phyloP scores from a whole-genome alignment of 441 rosid species.

The Adansonia gregorii region DNA sequence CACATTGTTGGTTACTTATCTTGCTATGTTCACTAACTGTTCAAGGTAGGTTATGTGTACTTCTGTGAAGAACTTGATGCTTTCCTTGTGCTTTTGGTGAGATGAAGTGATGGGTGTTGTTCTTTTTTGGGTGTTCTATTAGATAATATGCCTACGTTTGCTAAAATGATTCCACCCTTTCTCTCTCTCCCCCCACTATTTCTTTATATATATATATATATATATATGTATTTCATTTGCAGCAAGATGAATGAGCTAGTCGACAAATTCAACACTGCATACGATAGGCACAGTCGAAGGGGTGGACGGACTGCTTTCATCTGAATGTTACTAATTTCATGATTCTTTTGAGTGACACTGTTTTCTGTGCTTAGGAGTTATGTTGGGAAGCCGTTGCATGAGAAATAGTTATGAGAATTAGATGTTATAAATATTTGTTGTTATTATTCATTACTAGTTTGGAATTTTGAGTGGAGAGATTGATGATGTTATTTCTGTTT shows the following conservation, averaged over 20 bases:
- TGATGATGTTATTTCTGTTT: constrained; percentile 4
- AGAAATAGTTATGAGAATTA: constrained; percentile 27
- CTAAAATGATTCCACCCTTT: background rate
- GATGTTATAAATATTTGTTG: constrained; percentile 16
- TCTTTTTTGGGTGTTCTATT: constrained; percentile 15
- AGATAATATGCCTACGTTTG: background rate
- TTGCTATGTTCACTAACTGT: constrained; percentile 92
- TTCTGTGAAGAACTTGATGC: background rate
- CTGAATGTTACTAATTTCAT: constrained; percentile 31
- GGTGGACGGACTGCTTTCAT: constrained; percentile 92
- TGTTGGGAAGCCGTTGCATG: constrained; percentile 2
- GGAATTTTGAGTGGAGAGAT: constrained; percentile 5
- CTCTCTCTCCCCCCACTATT: background rate
- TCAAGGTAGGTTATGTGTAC: constrained; percentile 56
- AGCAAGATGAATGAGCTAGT: constrained; percentile 93
- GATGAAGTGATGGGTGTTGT: background rate
- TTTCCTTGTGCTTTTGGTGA: background rate
- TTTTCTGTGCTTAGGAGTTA: constrained; percentile 24
- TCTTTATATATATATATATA: too few species aligned
- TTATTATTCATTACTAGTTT: background rate
- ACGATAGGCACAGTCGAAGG: constrained; percentile 84
- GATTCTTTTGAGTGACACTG: background rate
- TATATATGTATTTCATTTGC: constrained; percentile 24
- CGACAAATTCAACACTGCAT: constrained; percentile 92
- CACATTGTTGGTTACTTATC: constrained; percentile 76